A percentile compares a stretch with the other conserved stretches of the same genome.
Evolutionary conservation across 805 yeast genomes (phyloP).

Genomic region (Metschnikowia continentalis): DNA sequence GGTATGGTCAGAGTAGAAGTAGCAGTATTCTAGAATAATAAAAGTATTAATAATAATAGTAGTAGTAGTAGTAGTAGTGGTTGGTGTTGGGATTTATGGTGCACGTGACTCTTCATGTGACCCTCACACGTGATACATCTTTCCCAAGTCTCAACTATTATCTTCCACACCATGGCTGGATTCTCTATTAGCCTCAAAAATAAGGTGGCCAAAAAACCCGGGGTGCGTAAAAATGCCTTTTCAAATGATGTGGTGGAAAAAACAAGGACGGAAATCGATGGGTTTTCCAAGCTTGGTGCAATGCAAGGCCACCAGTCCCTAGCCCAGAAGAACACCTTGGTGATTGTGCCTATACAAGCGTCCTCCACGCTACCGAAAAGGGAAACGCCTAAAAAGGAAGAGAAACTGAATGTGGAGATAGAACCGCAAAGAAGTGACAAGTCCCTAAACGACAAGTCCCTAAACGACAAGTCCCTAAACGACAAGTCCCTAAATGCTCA

Average conservation of each 20-base stretch:
- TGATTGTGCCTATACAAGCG: conserved; percentile 3
- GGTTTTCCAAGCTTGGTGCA: conserved; percentile 15
- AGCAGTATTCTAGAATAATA: no score
- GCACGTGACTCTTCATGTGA: no score
- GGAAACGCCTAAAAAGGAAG: background rate
- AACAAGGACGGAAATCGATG: conserved; percentile 11
- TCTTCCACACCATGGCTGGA: conserved; percentile 9
- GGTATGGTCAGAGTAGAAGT: no score
- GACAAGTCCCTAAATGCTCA: background rate
- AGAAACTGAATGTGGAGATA: no score
- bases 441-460: no score
- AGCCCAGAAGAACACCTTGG: conserved; percentile 5
- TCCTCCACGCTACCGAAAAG: background rate
- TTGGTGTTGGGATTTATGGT: no score
- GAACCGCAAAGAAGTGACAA: no score
- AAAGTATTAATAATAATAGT: no score
- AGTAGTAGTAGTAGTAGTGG: no score
- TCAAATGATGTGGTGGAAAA: background rate
- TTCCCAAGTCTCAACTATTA: background rate
- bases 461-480: background rate
- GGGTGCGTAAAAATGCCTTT: conserved; percentile 5
- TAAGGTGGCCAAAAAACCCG: conserved; percentile 8
- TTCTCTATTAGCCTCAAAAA: conserved; percentile 16
- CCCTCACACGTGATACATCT: no score
- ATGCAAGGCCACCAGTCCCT: conserved; percentile 13